Base-by-base conservation (phyloP, 2,329 filamentous ascomycete species). In the Didymella arachidicola region DNA sequence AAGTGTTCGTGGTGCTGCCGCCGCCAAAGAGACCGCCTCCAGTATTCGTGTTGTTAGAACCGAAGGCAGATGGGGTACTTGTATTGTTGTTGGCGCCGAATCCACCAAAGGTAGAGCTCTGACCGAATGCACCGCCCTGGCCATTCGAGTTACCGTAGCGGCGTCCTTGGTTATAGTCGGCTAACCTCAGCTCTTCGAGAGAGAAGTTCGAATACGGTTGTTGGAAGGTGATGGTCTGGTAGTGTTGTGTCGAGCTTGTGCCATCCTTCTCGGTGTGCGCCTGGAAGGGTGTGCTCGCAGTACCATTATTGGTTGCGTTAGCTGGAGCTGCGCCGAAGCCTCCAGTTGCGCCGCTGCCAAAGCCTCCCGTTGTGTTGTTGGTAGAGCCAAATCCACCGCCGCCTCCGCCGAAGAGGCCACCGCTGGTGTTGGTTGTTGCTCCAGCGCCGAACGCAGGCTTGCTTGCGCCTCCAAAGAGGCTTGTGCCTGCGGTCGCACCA, bases 151-250 rank as follows among this genome's bases (percentile, higher is more conserved):
- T 96, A 32, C 93, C 95, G 74, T 86, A 92, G 53, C 89, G 89
- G 59, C 93, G 88, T 49, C 93, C 93, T 77, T 93, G 90, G 59
- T 89, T 86, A 75, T 99, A 99, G 77, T 99, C 95, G 44, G 87
- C 92, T 61, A 96, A 57, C 57, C 81, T 77, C 66, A 83, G 60
- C 65, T 83, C 81, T 63, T 90, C 95, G n/a, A 91, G 86, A 10
- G 94, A 97, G 82, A 90, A 98, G 75, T 95, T 96, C 76, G 88
- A 89, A 80, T 94, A 96, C 1, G 89, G 86, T 25, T 89, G 87
- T 79, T 90, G 89, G 75, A 94, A 93, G 22, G 89, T 81, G 56
- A 96, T 87, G 67, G 88, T 94, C 77, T 95, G 91, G 76, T 90
- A 96, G 4, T 89, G 83, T 71, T 89, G 79, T 54, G 78, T 82